These are phyloP conservation scores for Rhynchosporium graminicola DNA, from an alignment of 2,329 filamentous ascomycete species.

Conservation along the genomic window DNA sequence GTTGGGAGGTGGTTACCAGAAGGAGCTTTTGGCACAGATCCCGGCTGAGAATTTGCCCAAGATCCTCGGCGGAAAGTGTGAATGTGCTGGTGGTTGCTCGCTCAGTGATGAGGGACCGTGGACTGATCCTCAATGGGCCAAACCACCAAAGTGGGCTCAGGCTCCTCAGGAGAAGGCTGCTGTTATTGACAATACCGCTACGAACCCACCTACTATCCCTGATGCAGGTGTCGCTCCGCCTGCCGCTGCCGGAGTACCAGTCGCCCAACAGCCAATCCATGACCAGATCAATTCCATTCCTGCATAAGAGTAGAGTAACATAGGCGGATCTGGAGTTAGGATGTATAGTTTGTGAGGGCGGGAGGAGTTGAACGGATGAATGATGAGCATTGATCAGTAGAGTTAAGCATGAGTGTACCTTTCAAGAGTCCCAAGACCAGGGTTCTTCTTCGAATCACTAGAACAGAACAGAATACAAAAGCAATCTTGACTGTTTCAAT, in stretches of 20 bases:
- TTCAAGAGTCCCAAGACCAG: background rate
- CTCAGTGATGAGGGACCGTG: conserved; percentile 91
- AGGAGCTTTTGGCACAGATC: conserved; percentile 80
- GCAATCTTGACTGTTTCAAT: conserved; percentile 4
- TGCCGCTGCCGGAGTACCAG: conserved; percentile 17
- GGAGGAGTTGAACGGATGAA: conserved; percentile 4
- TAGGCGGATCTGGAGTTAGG: conserved; percentile 11
- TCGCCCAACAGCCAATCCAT: conserved; percentile 18
- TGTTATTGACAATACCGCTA: conserved; percentile 23
- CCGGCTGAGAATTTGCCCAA: conserved; percentile 87
- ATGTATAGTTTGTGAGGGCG: background rate
- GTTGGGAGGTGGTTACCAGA: conserved; percentile 77
- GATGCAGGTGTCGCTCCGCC: conserved; percentile 29
- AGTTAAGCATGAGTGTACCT: conserved; percentile 11
- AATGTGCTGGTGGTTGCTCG: conserved; percentile 79
- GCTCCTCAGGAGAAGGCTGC: conserved; percentile 39
- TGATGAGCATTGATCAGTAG: conserved; percentile 8
- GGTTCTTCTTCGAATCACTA: conserved; percentile 15
- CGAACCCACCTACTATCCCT: conserved; percentile 29
- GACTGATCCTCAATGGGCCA: conserved; percentile 70
- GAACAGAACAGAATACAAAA: conserved; percentile 16
- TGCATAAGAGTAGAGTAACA: conserved; percentile 28
- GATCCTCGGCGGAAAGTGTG: conserved; percentile 80
- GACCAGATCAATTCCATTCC: conserved; percentile 34
- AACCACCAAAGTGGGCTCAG: conserved; percentile 64